Conservation (phyloP, 75 land plant genomes). For the Selaginella moellendorffii region DNA sequence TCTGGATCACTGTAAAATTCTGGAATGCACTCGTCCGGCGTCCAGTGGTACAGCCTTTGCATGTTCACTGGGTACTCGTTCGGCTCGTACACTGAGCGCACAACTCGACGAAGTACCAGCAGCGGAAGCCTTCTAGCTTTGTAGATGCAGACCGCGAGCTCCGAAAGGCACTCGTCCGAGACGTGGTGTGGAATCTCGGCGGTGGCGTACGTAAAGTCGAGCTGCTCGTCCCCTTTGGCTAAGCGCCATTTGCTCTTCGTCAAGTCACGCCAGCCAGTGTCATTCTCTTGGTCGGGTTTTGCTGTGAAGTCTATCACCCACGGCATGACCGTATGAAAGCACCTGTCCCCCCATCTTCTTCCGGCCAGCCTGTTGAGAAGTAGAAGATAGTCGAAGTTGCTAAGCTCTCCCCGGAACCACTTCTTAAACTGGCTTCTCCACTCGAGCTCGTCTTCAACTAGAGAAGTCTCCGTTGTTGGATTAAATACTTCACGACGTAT, state of each 20-base stretch:
- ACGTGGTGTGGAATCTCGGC: constrained; percentile 88
- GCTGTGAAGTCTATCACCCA: constrained; percentile 91
- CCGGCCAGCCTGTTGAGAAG: constrained; percentile 72
- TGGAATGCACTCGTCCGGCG: constrained; percentile 94
- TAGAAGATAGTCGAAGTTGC: constrained; percentile 83
- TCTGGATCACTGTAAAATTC: constrained; percentile 79
- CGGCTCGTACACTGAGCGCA: constrained; percentile 89
- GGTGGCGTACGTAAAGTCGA: constrained; percentile 75
- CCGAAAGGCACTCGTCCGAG: constrained; percentile 93
- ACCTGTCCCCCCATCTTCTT: constrained; percentile 84
- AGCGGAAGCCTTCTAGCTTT: constrained; percentile 85
- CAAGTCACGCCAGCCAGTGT: constrained; percentile 72
- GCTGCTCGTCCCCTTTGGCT: constrained; percentile 93
- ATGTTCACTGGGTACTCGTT: constrained; percentile 91
- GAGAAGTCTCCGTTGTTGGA: constrained; percentile 13
- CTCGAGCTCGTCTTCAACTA: background rate
- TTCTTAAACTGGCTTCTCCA: constrained; percentile 18
- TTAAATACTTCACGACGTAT: background rate
- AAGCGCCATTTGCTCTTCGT: constrained; percentile 83
- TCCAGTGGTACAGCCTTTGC: constrained; percentile 94
- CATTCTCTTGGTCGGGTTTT: constrained; percentile 43
- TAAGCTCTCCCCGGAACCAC: constrained; percentile 79
- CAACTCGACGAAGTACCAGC: constrained; percentile 52
- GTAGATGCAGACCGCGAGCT: constrained; percentile 86
- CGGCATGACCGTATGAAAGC: constrained; percentile 86